Evolutionary conservation across 192 early-diverging fungal species (phyloP).

Genomic region (Backusella circina): DNA sequence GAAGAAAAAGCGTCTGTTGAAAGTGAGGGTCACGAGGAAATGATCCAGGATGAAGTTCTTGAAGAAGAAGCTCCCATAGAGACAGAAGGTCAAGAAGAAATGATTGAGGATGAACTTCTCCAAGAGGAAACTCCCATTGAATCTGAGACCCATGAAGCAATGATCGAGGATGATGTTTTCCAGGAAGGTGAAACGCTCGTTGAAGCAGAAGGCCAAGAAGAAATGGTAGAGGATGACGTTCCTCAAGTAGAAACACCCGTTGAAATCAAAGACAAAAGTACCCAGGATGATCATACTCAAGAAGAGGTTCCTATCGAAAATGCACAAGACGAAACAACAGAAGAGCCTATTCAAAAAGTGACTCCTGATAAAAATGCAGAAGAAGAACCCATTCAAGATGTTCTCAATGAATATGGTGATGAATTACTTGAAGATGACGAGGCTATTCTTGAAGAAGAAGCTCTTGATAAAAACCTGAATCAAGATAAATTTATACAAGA

Average conservation of each 20-base stretch:
- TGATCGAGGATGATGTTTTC: neutral
- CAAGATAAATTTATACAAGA: too few relatives aligned
- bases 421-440: too few relatives aligned
- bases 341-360: too few relatives aligned
- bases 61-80: neutral
- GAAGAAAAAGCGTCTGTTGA: neutral
- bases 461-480: too few relatives aligned
- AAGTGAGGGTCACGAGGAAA: neutral
- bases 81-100: too few relatives aligned
- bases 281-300: neutral
- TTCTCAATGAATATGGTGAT: too few relatives aligned
- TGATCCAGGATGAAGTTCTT: neutral
- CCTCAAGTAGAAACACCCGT: too few relatives aligned
- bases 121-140: neutral
- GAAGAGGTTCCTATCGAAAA: too few relatives aligned
- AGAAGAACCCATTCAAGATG: too few relatives aligned
- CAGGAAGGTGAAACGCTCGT: neutral
- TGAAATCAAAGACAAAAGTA: neutral
- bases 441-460: too few relatives aligned
- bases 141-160: neutral
- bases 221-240: neutral
- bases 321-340: too few relatives aligned
- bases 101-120: neutral
- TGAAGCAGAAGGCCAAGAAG: neutral
- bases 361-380: too few relatives aligned